A percentile compares a stretch with the other conserved stretches of the same genome.
phyloP scores from a whole-genome alignment of 2,329 filamentous ascomycete species.

The Aspergillus floridensis region DNA sequence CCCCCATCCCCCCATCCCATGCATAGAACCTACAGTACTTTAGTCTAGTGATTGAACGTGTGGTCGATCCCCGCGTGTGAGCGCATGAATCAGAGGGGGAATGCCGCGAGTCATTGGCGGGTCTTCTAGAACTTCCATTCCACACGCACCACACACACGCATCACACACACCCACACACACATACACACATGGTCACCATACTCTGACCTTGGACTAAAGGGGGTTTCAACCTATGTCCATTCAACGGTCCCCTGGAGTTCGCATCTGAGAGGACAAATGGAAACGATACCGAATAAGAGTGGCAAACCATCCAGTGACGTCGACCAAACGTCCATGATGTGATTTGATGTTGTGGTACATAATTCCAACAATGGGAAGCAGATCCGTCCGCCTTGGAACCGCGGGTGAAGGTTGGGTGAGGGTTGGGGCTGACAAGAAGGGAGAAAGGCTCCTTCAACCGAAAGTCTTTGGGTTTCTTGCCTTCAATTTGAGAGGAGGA shows the following conservation, averaged over 20 bases:
- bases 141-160: background rate
- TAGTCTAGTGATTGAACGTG: background rate
- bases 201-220: no score
- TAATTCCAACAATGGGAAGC: background rate
- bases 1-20: background rate
- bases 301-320: background rate
- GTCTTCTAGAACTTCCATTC: conserved; percentile 12
- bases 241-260: no score
- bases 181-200: no score
- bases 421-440: background rate
- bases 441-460: background rate
- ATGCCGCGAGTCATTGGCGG: background rate
- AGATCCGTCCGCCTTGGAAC: background rate
- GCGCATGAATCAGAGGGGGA: background rate
- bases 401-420: background rate
- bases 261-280: no score
- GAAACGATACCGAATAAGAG: background rate
- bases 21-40: background rate
- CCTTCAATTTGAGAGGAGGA: no score
- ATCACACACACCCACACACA: background rate
- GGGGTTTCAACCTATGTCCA: no score
- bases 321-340: background rate
- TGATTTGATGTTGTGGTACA: background rate
- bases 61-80: background rate
- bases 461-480: background rate